Base-by-base conservation (phyloP, 2,329 filamentous ascomycete species). In the Hypoxylon sp. region DNA sequence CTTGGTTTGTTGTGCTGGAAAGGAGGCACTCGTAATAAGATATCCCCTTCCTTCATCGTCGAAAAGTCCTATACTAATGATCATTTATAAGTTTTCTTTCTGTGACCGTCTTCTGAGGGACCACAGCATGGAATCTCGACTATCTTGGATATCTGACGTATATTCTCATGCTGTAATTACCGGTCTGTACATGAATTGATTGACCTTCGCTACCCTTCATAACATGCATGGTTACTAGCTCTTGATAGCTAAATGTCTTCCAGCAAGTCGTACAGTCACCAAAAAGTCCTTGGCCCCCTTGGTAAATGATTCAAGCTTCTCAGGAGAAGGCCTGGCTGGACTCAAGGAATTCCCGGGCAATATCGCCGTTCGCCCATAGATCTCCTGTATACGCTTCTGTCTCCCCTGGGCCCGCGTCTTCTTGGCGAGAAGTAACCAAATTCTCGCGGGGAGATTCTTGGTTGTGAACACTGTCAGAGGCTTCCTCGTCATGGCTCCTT, bases 391-490 rank as follows among this genome's bases (percentile, higher is more conserved):
- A 0, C 18, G 24, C 27, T 15, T 26, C 18, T 29, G 20, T 18
- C 21, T 37, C 43, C 33, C 26, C 15, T 6, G 11, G 4, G 3
- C 41, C 38, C 20, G 13, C 26, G 8, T 43, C 38, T 3, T 43
- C 27, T 13, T 6, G n/a, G 17, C 31, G 20, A 41, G 37, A 46
- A 21, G 42, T 42, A 21, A 35, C 46, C 2, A 53, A 60, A 48
- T 37, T 29, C 23, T 24, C 18, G 4, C 26, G 21, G 8, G 24
- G 52, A 29, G 42, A 48, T 26, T 49, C 53, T 24, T 18, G 29
- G 37, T 27, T 46, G 3, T 3, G 15, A 10, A 21, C 17, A 18
- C 9, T 9, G 4, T 10, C 3, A 2, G 31, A 5, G 5, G 18
- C 23, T 8, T 42, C 35, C 24, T 54, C 45, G 15, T 35, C 5